Conservation (phyloP, 371 early-diverging fungal genomes). For the Apophysomyces sp. region DNA sequence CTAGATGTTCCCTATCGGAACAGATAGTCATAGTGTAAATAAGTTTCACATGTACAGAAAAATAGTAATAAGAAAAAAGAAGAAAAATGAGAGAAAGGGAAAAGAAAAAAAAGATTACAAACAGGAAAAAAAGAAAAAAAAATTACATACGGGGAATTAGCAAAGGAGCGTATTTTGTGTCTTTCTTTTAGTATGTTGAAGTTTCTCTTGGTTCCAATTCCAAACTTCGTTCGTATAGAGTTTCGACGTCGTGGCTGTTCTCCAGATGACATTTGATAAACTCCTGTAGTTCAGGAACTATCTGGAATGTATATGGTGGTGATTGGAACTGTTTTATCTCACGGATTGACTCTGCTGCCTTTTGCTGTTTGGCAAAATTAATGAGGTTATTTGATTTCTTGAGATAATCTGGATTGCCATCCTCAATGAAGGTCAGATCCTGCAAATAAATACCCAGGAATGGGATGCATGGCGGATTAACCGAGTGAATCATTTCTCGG, state of each 20-base stretch:
- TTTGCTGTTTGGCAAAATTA: slow-evolving; percentile 88
- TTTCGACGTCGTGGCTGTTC: slow-evolving; percentile 57
- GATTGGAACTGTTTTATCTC: slow-evolving; percentile 90
- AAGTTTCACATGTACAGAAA: neutral
- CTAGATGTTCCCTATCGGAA: no score
- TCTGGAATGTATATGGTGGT: slow-evolving; percentile 71
- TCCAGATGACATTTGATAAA: slow-evolving; percentile 66
- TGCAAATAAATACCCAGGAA: slow-evolving; percentile 87
- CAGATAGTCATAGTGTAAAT: no score
- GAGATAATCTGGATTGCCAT: slow-evolving; percentile 84
- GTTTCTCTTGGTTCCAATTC: slow-evolving; percentile 61
- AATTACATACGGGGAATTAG: neutral
- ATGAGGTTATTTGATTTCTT: slow-evolving; percentile 60
- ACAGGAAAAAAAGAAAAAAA: neutral
- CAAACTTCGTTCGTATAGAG: slow-evolving; percentile 65
- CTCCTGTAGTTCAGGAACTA: slow-evolving; percentile 76
- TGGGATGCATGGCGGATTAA: slow-evolving; percentile 90
- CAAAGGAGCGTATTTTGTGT: neutral
- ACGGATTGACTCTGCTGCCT: slow-evolving; percentile 83
- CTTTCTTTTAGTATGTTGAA: neutral
- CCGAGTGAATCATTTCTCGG: slow-evolving; percentile 79
- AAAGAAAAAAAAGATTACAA: neutral
- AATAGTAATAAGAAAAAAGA: neutral
- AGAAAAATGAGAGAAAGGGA: neutral
- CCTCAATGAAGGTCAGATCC: slow-evolving; percentile 92